Evolutionary conservation across 1,284 basidiomycete species (phyloP).

Genomic region (Tilletia walkeri): DNA sequence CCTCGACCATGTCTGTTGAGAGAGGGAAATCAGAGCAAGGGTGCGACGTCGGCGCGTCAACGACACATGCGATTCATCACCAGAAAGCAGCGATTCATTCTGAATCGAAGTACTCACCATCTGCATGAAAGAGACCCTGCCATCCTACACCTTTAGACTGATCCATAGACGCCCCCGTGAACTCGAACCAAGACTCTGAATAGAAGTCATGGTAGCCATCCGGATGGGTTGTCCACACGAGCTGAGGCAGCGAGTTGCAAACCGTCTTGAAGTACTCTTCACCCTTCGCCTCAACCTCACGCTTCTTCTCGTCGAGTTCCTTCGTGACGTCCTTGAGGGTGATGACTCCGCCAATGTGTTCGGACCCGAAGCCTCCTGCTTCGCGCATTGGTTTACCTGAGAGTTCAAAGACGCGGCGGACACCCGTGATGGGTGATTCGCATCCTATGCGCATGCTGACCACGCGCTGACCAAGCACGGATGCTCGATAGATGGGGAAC

Average conservation of each 20-base stretch:
- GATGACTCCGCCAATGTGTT: constrained; percentile 47
- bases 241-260: constrained; percentile 51
- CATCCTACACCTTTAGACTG: constrained; percentile 51
- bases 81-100: neutral
- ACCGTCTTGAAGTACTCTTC: constrained; percentile 47
- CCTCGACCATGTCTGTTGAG: constrained; percentile 37
- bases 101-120: constrained; percentile 38
- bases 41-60: too few species aligned
- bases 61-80: too few species aligned
- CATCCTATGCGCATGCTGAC: constrained; percentile 38
- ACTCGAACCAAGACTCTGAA: constrained; percentile 52
- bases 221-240: constrained; percentile 54
- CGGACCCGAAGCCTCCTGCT: constrained; percentile 36
- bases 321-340: constrained; percentile 40
- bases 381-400: constrained; percentile 43
- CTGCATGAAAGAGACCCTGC: constrained; percentile 54
- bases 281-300: constrained; percentile 36
- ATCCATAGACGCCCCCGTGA: constrained; percentile 49
- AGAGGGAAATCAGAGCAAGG: neutral
- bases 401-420: constrained; percentile 33
- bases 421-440: constrained; percentile 32
- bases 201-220: constrained; percentile 50
- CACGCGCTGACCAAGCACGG: constrained; percentile 36
- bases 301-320: constrained; percentile 22
- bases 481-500: constrained; percentile 47